Percentiles rank a stretch among this genome's conserved stretches.
phyloP scores from a whole-genome alignment of 176 grass and related monocot species.

The Metroxylon sagu region DNA sequence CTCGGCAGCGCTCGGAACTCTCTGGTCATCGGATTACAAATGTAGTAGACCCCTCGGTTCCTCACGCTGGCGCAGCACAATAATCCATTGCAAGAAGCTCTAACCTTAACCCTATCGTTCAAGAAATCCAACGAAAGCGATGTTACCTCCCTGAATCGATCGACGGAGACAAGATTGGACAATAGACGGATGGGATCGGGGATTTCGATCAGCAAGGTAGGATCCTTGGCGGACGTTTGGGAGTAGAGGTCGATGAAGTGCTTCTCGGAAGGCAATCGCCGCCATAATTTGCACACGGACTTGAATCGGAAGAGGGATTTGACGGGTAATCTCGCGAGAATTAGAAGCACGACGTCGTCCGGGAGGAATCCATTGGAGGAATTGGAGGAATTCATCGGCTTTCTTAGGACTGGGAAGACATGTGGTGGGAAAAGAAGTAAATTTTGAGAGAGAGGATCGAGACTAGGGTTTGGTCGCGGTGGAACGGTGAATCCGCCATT shows the following conservation, averaged over 20 bases:
- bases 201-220: constrained; percentile 23
- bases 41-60: constrained; percentile 37
- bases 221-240: constrained; percentile 9
- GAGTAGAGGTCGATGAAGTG: constrained; percentile 36
- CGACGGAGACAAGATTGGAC: constrained; percentile 11
- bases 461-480: too few species aligned
- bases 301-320: constrained; percentile 4
- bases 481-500: too few species aligned
- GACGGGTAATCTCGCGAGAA: too few species aligned
- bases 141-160: constrained; percentile 8
- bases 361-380: too few species aligned
- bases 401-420: too few species aligned
- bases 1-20: constrained; percentile 35
- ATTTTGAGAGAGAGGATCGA: too few species aligned
- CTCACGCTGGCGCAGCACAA: constrained; percentile 35
- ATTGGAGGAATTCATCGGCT: too few species aligned
- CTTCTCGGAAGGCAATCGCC: constrained; percentile 20
- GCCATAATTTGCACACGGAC: constrained; percentile 36
- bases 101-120: constrained; percentile 36
- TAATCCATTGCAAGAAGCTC: constrained; percentile 37
- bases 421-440: too few species aligned
- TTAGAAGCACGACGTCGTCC: too few species aligned
- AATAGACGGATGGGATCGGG: constrained; percentile 11
- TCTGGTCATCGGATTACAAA: constrained; percentile 43
- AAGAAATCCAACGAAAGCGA: constrained; percentile 28